phyloP scores from a whole-genome alignment of 2,329 filamentous ascomycete species.

The Fusarium protoensiforme region DNA sequence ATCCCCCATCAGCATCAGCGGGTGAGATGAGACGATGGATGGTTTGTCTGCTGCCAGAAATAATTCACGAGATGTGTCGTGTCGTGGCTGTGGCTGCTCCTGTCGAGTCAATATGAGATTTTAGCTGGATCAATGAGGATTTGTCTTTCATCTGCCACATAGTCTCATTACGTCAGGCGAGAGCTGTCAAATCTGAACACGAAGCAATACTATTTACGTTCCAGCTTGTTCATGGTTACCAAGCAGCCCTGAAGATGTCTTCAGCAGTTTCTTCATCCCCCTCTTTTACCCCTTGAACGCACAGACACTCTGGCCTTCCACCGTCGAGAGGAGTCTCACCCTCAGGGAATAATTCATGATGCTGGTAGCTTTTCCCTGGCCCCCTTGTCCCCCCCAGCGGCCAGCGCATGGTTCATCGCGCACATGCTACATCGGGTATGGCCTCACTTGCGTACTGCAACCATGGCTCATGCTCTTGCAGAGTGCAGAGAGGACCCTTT shows the following conservation, averaged over 20 bases:
- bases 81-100: not conserved
- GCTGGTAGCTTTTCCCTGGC: not conserved
- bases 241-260: not conserved
- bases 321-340: slow-evolving; percentile 6
- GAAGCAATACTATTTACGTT: not conserved
- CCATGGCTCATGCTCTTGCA: slow-evolving; percentile 18
- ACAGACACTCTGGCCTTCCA: slow-evolving; percentile 1
- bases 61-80: not conserved
- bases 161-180: slow-evolving; percentile 1
- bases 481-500: not conserved
- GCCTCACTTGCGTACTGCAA: slow-evolving; percentile 20
- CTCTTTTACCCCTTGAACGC: slow-evolving; percentile 2
- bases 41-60: slow-evolving; percentile 5
- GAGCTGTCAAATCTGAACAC: not conserved
- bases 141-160: not conserved
- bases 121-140: not conserved
- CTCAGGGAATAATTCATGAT: not conserved
- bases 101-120: not conserved
- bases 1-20: not conserved
- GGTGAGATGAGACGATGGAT: not conserved
- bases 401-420: slow-evolving; percentile 36
- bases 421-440: slow-evolving; percentile 40
- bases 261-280: not conserved
- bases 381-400: slow-evolving; percentile 20
- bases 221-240: not conserved